Percentiles rank a stretch among this genome's conserved stretches.
Conservation (phyloP, 805 yeast genomes). For the Dipodascus albidus region DNA sequence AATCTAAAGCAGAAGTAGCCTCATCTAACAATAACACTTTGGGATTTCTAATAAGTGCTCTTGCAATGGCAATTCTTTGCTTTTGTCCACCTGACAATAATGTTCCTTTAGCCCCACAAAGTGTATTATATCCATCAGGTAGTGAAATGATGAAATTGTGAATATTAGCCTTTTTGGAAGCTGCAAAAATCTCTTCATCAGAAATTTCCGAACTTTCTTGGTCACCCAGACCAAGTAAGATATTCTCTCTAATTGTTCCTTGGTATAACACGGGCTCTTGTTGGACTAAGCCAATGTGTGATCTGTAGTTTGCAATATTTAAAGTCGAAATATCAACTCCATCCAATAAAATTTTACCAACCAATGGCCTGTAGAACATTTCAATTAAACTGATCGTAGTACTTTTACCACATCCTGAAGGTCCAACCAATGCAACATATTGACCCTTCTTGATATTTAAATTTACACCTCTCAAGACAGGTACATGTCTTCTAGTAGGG, state of each 20-base stretch:
- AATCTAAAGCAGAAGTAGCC: conserved; percentile 55
- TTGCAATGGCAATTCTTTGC: conserved; percentile 65
- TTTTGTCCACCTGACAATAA: conserved; percentile 66
- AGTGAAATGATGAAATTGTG: conserved; percentile 45
- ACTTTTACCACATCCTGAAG: conserved; percentile 52
- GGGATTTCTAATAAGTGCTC: conserved; percentile 61
- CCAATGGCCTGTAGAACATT: conserved; percentile 38
- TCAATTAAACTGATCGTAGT: conserved; percentile 42
- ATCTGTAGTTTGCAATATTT: conserved; percentile 39
- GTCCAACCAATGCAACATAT: conserved; percentile 57
- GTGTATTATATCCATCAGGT: conserved; percentile 51
- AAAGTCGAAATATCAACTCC: conserved; percentile 37
- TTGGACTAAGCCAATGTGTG: conserved; percentile 46
- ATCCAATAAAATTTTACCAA: conserved; percentile 41
- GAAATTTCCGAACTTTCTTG: conserved; percentile 23
- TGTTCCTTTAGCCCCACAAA: conserved; percentile 45
- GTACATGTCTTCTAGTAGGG: conserved; percentile 42
- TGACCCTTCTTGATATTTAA: conserved; percentile 38
- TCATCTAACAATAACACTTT: conserved; percentile 55
- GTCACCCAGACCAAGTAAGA: conserved; percentile 35
- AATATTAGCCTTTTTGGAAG: conserved; percentile 40
- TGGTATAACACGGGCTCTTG: conserved; percentile 50
- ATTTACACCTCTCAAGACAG: conserved; percentile 40
- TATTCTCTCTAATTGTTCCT: conserved; percentile 45
- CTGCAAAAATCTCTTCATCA: conserved; percentile 36